Percentiles rank a stretch among this genome's conserved stretches.
Conservation (phyloP, 768 basidiomycete genomes). For the Candolleomyces aberdarensis region DNA sequence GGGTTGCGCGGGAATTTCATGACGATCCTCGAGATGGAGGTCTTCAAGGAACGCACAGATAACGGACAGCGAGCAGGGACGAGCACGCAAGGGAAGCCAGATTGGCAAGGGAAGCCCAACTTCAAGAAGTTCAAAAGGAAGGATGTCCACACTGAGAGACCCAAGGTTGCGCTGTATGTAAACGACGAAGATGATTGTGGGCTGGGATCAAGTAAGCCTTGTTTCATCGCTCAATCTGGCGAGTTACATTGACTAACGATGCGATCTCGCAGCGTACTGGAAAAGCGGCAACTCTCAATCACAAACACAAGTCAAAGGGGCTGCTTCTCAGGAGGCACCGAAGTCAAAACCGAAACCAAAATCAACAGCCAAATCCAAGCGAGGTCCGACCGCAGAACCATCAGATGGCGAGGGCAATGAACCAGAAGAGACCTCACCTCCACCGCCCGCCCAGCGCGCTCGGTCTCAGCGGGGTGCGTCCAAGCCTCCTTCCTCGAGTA, state of each 20-base stretch:
- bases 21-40: slow-evolving; percentile 68
- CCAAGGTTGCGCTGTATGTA: slow-evolving; percentile 49
- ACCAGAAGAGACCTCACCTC: not conserved
- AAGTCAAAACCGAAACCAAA: slow-evolving; percentile 5
- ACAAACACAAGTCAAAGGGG: slow-evolving; percentile 13
- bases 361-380: slow-evolving; percentile 2
- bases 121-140: slow-evolving; percentile 78
- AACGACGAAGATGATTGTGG: slow-evolving; percentile 53
- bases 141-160: slow-evolving; percentile 19
- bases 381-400: not conserved
- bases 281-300: slow-evolving; percentile 33
- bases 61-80: not conserved
- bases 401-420: not conserved
- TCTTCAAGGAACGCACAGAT: slow-evolving; percentile 34
- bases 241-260: not conserved
- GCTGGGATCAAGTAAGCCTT: slow-evolving; percentile 44
- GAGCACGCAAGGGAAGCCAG: slow-evolving; percentile 13
- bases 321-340: not conserved
- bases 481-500: slow-evolving; percentile 18
- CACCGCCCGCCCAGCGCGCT: too few relatives aligned
- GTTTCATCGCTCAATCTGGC: not conserved
- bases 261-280: slow-evolving; percentile 49
- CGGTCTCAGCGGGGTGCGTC: not conserved
- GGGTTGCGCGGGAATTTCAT: slow-evolving; percentile 75
- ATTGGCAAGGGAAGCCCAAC: slow-evolving; percentile 55